A percentile compares a stretch with the other conserved stretches of the same genome.
Evolutionary conservation across 163 green algal genomes (phyloP).

Genomic region (Picocystis sp.): DNA sequence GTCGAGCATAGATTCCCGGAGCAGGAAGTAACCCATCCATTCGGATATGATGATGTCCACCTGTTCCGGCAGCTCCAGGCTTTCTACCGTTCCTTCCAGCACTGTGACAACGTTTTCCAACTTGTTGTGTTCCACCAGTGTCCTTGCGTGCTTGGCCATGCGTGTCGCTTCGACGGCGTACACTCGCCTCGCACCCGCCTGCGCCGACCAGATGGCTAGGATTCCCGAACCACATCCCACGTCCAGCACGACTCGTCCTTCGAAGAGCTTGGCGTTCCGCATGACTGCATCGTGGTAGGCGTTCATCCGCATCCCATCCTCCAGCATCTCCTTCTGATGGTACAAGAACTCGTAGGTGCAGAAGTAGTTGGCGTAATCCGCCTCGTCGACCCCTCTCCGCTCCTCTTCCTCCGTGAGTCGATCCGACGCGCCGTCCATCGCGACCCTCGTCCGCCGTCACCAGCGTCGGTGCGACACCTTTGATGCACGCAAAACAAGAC

Average conservation of each 20-base stretch:
- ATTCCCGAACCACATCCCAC: conserved; percentile 88
- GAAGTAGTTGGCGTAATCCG: conserved; percentile 95
- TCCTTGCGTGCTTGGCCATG: conserved; percentile 68
- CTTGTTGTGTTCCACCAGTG: conserved; percentile 65
- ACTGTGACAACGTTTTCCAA: conserved; percentile 60
- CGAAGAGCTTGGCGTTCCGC: conserved; percentile 69
- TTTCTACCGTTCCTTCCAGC: conserved; percentile 83
- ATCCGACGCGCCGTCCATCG: too few relatives aligned
- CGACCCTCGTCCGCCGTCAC: too few relatives aligned
- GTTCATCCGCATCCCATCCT: conserved; percentile 87
- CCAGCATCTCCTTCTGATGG: conserved; percentile 60
- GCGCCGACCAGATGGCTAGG: conserved; percentile 57
- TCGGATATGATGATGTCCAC: conserved; percentile 95
- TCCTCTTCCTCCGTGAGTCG: too few relatives aligned
- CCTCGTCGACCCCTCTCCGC: conserved; percentile 18
- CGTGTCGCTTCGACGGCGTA: conserved; percentile 92
- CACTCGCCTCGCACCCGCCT: conserved; percentile 77
- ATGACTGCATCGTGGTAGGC: conserved; percentile 85
- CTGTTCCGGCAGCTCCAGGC: conserved; percentile 66
- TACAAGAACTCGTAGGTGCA: conserved; percentile 87
- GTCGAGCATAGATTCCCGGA: conserved; percentile 90
- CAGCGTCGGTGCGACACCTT: too few relatives aligned
- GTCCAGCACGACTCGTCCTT: conserved; percentile 71
- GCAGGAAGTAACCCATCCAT: conserved; percentile 90
- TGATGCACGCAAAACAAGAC: too few relatives aligned